Base-by-base conservation (phyloP, 208 protist genomes). In the Endotrypanum monterogeii region DNA sequence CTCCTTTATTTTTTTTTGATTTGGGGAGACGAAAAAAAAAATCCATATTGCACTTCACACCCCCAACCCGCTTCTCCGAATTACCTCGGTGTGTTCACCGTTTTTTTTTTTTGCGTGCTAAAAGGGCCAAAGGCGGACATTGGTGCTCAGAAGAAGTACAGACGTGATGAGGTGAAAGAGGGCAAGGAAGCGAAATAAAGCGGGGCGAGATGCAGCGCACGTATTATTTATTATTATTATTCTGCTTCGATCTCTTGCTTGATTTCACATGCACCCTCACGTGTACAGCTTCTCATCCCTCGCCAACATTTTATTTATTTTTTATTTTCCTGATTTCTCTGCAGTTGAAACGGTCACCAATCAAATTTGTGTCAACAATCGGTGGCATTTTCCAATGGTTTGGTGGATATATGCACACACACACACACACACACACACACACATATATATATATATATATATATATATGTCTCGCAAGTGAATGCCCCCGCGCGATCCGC, bases 251-350 rank as follows among this genome's bases (percentile, higher is more conserved):
- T n/a, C n/a, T n/a, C n/a, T n/a, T n/a, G n/a, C n/a, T n/a, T n/a
- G n/a, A n/a, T n/a, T n/a, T n/a, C 7, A 71, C 51, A 71, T 50
- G 46, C 66, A 71, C 20, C 52, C 65, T 39, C 65, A 56, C 65
- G 37, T 18, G 35, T 39, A 18, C 39, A 51, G 2, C 39, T 44
- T 50, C 52, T 5, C 52, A 7, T 28, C 16, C 52, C 25, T 28
- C n/a, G n/a, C n/a, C n/a, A n/a, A 28, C 3, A 57, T 7, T 30
- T 28, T 57, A 46, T 46, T 46, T 46, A 9, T 46, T 57, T 57
- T 57, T 57, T 28, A 25, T 28, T 57, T 57, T 18, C 23, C 25
- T 30, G 23, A 57, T 12, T n/a, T n/a, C n/a, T n/a, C n/a, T n/a
- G n/a, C n/a, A n/a, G n/a, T n/a, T n/a, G n/a, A n/a, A n/a, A n/a